Conservation (phyloP, 2,329 filamentous ascomycete genomes). For the Alternaria gaisen region DNA sequence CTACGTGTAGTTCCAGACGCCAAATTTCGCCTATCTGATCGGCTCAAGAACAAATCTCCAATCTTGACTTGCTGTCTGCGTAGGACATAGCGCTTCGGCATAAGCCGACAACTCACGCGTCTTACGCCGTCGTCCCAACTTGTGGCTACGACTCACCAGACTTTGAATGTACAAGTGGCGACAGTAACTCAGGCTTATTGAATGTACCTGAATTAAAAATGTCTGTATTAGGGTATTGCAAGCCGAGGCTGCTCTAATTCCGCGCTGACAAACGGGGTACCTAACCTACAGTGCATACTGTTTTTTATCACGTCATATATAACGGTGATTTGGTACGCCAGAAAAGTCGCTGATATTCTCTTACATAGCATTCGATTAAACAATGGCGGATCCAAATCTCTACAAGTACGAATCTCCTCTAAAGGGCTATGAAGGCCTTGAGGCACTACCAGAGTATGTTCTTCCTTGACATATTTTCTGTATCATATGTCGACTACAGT, state of each 20-base stretch:
- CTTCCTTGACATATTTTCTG: background rate
- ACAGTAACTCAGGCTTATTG: background rate
- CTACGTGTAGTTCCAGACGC: background rate
- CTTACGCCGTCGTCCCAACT: background rate
- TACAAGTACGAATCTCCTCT: slow-evolving; percentile 66
- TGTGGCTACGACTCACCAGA: background rate
- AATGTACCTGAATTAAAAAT: background rate
- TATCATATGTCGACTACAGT: background rate
- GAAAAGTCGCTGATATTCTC: background rate
- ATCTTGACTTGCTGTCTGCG: background rate
- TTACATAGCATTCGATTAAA: background rate
- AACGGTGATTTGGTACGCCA: background rate
- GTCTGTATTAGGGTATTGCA: background rate
- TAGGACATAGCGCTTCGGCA: background rate
- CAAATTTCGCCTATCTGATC: background rate
- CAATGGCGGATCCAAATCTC: slow-evolving; percentile 54
- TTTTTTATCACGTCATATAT: background rate
- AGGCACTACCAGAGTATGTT: slow-evolving; percentile 60
- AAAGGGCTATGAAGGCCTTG: slow-evolving; percentile 65
- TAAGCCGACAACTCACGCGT: background rate
- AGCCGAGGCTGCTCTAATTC: slow-evolving; percentile 28
- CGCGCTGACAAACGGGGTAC: slow-evolving; percentile 41
- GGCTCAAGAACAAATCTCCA: background rate
- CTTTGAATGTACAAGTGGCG: background rate
- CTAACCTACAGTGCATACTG: background rate